Evolutionary conservation across 1,284 basidiomycete species (phyloP).

Genomic region (Boletus semigastroideus): DNA sequence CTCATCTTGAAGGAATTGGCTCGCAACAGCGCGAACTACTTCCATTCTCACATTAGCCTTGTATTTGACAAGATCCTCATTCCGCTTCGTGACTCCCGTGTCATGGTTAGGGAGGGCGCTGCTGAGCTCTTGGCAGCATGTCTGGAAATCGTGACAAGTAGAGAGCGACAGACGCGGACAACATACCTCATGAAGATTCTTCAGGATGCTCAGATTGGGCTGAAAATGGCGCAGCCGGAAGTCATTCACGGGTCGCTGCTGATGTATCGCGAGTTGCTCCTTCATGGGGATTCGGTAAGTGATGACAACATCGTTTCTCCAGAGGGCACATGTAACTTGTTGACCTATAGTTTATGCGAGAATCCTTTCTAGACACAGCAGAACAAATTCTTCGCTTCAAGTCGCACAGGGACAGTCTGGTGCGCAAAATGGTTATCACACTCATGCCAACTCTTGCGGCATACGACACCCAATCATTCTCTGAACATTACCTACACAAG

Average conservation of each 20-base stretch:
- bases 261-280: constrained; percentile 88
- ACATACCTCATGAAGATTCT: constrained; percentile 78
- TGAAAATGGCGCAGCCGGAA: constrained; percentile 80
- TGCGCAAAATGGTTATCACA: constrained; percentile 91
- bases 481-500: constrained; percentile 85
- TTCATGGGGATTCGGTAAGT: constrained; percentile 89
- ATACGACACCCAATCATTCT: constrained; percentile 91
- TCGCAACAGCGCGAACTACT: constrained; percentile 79
- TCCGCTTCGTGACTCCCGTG: constrained; percentile 80
- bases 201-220: constrained; percentile 85
- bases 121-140: constrained; percentile 89
- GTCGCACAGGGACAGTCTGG: constrained; percentile 82
- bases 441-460: constrained; percentile 93
- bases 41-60: constrained; percentile 82
- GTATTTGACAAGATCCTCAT: constrained; percentile 92
- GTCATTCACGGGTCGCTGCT: constrained; percentile 92
- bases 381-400: constrained; percentile 90
- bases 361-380: constrained; percentile 86
- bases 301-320: background rate
- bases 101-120: constrained; percentile 87
- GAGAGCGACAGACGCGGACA: constrained; percentile 68
- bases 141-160: constrained; percentile 77
- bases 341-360: constrained; percentile 80
- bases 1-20: constrained; percentile 92
- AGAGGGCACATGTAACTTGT: constrained; percentile 5